Percentiles rank a stretch among this genome's conserved stretches.
Evolutionary conservation across 2,329 filamentous ascomycete genomes (phyloP).

Genomic region (Penicillium sp.): DNA sequence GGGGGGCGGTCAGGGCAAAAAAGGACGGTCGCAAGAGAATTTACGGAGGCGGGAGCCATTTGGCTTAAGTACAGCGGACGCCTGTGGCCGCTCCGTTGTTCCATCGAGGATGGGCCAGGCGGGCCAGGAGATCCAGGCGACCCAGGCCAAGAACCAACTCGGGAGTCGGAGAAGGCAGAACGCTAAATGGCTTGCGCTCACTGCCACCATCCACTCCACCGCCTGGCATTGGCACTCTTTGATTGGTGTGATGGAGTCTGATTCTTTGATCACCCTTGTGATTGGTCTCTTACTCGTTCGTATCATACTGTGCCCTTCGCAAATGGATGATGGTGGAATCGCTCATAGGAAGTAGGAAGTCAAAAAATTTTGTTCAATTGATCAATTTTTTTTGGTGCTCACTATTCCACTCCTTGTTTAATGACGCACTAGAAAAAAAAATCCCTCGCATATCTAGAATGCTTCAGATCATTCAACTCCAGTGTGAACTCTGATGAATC

Average conservation of each 20-base stretch:
- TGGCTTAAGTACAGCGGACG: slow-evolving; percentile 23
- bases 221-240: slow-evolving; percentile 13
- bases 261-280: slow-evolving; percentile 3
- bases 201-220: slow-evolving; percentile 14
- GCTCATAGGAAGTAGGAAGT: too few relatives aligned
- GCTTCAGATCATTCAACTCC: too few relatives aligned
- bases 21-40: slow-evolving; percentile 19
- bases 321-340: background rate
- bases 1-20: slow-evolving; percentile 15
- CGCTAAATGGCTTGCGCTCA: background rate
- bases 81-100: slow-evolving; percentile 4
- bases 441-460: too few relatives aligned
- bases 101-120: slow-evolving; percentile 2
- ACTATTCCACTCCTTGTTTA: too few relatives aligned
- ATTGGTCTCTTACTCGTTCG: slow-evolving; percentile 12
- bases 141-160: background rate
- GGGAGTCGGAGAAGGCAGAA: too few relatives aligned
- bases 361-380: too few relatives aligned
- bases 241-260: slow-evolving; percentile 4
- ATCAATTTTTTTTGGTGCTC: too few relatives aligned
- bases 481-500: too few relatives aligned
- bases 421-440: too few relatives aligned
- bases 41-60: slow-evolving; percentile 20
- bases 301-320: slow-evolving; percentile 8
- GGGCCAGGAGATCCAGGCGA: background rate